Conservation (phyloP, 1,284 basidiomycete genomes). For the Bjerkandera adusta region DNA sequence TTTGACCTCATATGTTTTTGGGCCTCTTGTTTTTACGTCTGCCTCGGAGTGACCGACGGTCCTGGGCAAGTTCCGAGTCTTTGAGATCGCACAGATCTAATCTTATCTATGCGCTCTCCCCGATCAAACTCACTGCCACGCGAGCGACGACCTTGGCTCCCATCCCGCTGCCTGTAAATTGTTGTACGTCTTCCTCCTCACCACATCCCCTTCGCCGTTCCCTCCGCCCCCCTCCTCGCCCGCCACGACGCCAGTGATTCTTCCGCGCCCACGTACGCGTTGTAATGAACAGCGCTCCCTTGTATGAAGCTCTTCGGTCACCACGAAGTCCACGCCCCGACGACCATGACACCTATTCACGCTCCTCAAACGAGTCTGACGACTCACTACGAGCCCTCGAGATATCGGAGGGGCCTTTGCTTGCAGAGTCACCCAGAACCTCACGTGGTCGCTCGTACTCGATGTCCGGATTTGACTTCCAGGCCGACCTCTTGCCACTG, state of each 20-base stretch:
- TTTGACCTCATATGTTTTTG: background rate
- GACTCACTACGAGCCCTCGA: slow-evolving; percentile 78
- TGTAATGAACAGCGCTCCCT: slow-evolving; percentile 34
- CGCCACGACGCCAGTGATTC: background rate
- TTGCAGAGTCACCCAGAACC: slow-evolving; percentile 29
- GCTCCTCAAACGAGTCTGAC: slow-evolving; percentile 63
- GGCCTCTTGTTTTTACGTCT: background rate
- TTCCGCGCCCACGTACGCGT: too few relatives aligned
- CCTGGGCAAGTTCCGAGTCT: background rate
- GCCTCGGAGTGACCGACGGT: background rate
- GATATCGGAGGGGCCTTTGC: slow-evolving; percentile 58
- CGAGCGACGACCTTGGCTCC: slow-evolving; percentile 8
- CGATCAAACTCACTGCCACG: slow-evolving; percentile 2
- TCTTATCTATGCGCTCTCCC: slow-evolving; percentile 4
- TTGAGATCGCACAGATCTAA: slow-evolving; percentile 1
- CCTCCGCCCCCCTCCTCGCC: background rate
- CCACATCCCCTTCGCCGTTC: background rate
- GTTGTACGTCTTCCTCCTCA: background rate
- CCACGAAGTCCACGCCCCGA: slow-evolving; percentile 29
- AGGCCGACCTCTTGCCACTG: slow-evolving; percentile 74
- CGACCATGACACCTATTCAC: slow-evolving; percentile 38
- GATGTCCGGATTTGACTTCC: slow-evolving; percentile 77
- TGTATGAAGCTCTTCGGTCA: slow-evolving; percentile 28
- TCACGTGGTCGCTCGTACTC: slow-evolving; percentile 61
- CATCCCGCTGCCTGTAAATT: too few relatives aligned